phyloP scores from a whole-genome alignment of 2,329 filamentous ascomycete species.

The Colletotrichum falcatum region DNA sequence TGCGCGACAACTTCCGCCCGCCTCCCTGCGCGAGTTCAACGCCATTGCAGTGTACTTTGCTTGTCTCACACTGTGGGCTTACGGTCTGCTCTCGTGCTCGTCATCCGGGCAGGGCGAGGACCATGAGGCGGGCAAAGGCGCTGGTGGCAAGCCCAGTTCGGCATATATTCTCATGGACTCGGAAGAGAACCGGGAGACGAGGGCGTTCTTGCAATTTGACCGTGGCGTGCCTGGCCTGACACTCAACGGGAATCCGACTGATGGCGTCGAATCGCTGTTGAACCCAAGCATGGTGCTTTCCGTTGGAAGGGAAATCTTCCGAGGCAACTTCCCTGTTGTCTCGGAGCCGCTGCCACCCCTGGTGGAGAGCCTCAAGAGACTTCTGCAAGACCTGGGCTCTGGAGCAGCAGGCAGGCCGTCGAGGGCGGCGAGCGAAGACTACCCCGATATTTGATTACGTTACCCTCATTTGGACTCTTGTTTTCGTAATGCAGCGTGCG shows the following conservation, averaged over 20 bases:
- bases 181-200: constrained; percentile 37
- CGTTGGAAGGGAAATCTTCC: constrained; percentile 24
- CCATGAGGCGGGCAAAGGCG: constrained; percentile 6
- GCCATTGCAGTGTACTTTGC: constrained; percentile 48
- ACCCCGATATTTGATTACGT: not conserved
- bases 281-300: constrained; percentile 32
- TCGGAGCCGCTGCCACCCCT: constrained; percentile 34
- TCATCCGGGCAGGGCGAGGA: constrained; percentile 23
- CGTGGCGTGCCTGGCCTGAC: constrained; percentile 34
- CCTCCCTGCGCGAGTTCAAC: constrained; percentile 42
- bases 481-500: too few species aligned
- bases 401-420: constrained; percentile 32
- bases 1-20: constrained; percentile 40
- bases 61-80: constrained; percentile 47
- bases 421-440: constrained; percentile 28
- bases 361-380: constrained; percentile 31
- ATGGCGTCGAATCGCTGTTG: constrained; percentile 30
- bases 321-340: constrained; percentile 38
- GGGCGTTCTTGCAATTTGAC: constrained; percentile 37
- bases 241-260: constrained; percentile 32
- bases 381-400: constrained; percentile 33
- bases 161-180: constrained; percentile 33
- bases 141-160: not conserved
- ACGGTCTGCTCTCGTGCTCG: constrained; percentile 33
- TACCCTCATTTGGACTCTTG: not conserved